Conservation (phyloP, 2,329 filamentous ascomycete genomes). For the Curvularia sp. region DNA sequence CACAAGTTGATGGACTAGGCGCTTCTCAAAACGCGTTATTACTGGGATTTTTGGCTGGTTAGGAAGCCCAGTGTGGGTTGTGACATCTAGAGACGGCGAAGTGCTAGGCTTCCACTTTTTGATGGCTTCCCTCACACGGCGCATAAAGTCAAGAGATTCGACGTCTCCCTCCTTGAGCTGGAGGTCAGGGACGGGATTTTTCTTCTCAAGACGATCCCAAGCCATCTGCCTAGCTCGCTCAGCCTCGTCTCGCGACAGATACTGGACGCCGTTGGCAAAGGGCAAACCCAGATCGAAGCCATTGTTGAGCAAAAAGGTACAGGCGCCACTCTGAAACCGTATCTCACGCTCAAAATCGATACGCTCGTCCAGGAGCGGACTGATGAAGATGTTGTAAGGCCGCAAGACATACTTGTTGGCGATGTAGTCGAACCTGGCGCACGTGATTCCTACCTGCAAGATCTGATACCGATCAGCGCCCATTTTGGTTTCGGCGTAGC, state of each 20-base stretch:
- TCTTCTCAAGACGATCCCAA: constrained; percentile 52
- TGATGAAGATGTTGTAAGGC: constrained; percentile 71
- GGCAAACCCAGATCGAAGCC: constrained; percentile 66
- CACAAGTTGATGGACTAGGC: constrained; percentile 71
- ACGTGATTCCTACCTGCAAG: constrained; percentile 71
- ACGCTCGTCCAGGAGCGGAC: constrained; percentile 61
- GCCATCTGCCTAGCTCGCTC: constrained; percentile 55
- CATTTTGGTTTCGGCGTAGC: constrained; percentile 66
- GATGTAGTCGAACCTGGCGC: constrained; percentile 64
- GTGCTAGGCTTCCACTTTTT: constrained; percentile 53
- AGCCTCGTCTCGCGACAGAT: constrained; percentile 68
- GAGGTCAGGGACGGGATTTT: constrained; percentile 52
- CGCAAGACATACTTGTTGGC: constrained; percentile 61
- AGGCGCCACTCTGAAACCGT: constrained; percentile 64
- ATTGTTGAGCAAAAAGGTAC: constrained; percentile 66
- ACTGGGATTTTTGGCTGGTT: constrained; percentile 21
- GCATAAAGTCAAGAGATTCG: constrained; percentile 61
- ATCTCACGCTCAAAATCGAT: constrained; percentile 68
- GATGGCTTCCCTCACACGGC: constrained; percentile 56
- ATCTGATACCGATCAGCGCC: constrained; percentile 70
- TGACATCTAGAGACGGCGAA: constrained; percentile 35
- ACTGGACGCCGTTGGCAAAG: constrained; percentile 65
- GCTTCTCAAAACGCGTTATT: constrained; percentile 64
- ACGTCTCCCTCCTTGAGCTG: constrained; percentile 61
- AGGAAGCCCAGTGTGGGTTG: constrained; percentile 38